Base-by-base conservation (phyloP, 768 basidiomycete genomes). In the Chalciporus chontae region DNA sequence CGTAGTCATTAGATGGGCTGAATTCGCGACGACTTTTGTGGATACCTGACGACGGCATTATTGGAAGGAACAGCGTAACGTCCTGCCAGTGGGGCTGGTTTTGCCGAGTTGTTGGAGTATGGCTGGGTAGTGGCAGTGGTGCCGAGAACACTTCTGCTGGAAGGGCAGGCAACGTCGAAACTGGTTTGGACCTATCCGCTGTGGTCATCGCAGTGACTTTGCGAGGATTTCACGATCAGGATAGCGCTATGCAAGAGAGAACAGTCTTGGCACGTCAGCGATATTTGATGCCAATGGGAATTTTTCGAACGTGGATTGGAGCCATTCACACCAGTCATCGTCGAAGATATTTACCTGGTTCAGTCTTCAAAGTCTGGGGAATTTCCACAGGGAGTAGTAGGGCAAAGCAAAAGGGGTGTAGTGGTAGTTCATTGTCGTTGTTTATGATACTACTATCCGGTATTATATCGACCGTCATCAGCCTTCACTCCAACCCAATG, bases 81-180 rank as follows among this genome's bases (percentile, higher is more conserved):
- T 47, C 34, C 0, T 32, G 32, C 27, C 27, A 29, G n/a, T 37
- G 37, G 14, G 36, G 38, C 46, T 44, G 15, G 18, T 46, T 51
- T 45, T 51, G 36, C 40, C 45, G 36, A 48, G 45, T 40, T 34
- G 27, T 46, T 31, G 47, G 15, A 8, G 37, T 43, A 50, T 46
- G 26, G 43, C 36, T 69, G 31, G 60, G 58, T 17, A 60, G 67
- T 14, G 44, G 57, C 9, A 59, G 57, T 15, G 43, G 38, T 8
- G 51, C 29, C n/a, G 55, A 34, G 9, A 47, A 9, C 29, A 13
- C 3, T 31, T 31, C 29, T 11, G 29, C 52, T 11, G 53, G 53
- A 19, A 17, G 43, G n/a, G 56, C 43, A 24, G 72, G 70, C 17
- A 26, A 26, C 19, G 62, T 52, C 14, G 65, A 62, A n/a, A 69